These are phyloP conservation scores for Protostelium mycophagum DNA, from an alignment of 78 protist species.

Conservation along the genomic window DNA sequence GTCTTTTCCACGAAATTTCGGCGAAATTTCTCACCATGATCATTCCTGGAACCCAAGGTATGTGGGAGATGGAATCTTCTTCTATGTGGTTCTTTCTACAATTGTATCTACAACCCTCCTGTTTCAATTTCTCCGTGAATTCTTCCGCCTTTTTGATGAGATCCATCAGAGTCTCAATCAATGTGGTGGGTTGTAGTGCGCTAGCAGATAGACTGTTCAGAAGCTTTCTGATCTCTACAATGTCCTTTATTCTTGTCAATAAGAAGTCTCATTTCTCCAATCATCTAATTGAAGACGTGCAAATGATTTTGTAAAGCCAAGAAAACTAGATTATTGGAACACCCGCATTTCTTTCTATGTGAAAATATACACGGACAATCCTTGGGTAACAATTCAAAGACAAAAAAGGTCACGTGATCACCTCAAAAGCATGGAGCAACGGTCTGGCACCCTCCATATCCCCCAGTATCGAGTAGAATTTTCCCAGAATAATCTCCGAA, in stretches of 20 bases:
- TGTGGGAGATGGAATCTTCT: neutral
- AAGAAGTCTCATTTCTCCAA: too few species aligned
- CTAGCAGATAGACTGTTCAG: neutral
- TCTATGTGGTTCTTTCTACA: neutral
- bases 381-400: too few species aligned
- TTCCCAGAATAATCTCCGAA: neutral
- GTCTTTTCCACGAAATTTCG: too few species aligned
- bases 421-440: neutral
- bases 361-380: too few species aligned
- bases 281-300: too few species aligned
- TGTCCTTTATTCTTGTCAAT: neutral
- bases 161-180: neutral
- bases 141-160: neutral
- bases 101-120: neutral
- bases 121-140: neutral
- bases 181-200: neutral
- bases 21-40: neutral
- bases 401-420: too few species aligned
- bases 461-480: neutral
- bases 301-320: too few species aligned
- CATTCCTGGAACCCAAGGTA: neutral
- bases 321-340: too few species aligned
- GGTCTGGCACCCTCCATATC: neutral
- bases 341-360: too few species aligned
- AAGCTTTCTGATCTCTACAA: neutral